Evolutionary conservation across 2,329 filamentous ascomycete genomes (phyloP), one percentile per base, ranked within the genome.

Genomic region (Aspergillus versicolor): DNA sequence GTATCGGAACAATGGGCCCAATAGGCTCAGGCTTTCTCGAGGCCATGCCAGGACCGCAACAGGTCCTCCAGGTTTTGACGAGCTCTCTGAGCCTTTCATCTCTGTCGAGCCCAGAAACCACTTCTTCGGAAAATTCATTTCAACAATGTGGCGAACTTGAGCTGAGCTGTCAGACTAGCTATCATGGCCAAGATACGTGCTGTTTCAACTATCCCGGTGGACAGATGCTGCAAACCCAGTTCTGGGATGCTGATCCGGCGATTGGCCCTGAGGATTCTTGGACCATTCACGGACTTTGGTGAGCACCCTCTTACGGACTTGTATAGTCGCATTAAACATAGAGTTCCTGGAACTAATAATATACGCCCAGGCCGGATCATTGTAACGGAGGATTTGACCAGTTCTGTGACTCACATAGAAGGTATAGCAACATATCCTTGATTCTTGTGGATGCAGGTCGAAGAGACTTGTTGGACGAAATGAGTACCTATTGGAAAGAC

Each of bases 191-290:
- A 50, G 80, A 91, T 66, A 82, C 86, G 6, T 92, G 89, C 77
- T 92, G 89, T 74, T 89, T 91, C 77, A 89, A 89, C 67, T 80
- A 84, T 21, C 88, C 88, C 0, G 85, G 88, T 4, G 89, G 89
- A 7, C 83, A 89, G 60, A 75, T 92, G 44, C 79, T 91, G 4
- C 84, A 85, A 71, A 91, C 89, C 2, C 89, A 92, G 65, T 91
- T 92, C 75, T 92, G 89, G 89, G 88, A 92, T 67, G 82, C 84
- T 0, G 70, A 82, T 57, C 88, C 88, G 1, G 76, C 81, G 1
- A 82, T 84, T 4, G 88, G 89, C 0, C 88, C 89, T 2, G 74
- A 73, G 49, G 82, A 90, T 67, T 86, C 84, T 5, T 92, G 88
- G 88, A 91, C 88, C 1, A 82, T 91, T 41, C 89, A 91, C 67